A percentile compares a stretch with the other conserved stretches of the same genome.
These are phyloP conservation scores for Przewalskia tangutica DNA, from an alignment of 257 asterid genomes.

Conservation along the genomic window DNA sequence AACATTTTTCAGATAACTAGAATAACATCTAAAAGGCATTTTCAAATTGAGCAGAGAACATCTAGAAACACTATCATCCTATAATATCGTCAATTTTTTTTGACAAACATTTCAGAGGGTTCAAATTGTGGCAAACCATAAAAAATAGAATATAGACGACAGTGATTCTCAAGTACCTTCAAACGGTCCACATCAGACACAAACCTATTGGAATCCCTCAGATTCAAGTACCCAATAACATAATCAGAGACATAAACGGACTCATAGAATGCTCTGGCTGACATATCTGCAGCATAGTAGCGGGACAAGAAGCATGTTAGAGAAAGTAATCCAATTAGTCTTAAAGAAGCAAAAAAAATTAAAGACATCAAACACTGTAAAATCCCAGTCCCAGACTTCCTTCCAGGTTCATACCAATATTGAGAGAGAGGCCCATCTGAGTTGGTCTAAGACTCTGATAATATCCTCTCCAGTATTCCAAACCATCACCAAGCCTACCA, in stretches of 20 bases:
- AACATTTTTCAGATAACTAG: not conserved
- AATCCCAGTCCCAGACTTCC: not conserved
- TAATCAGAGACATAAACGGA: slow-evolving; percentile 35
- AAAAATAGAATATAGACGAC: not conserved
- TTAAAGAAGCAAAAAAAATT: not conserved
- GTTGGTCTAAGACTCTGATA: slow-evolving; percentile 83
- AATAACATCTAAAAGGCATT: not conserved
- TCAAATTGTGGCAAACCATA: not conserved
- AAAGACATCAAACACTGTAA: not conserved
- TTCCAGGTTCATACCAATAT: slow-evolving; percentile 38
- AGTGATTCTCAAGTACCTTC: slow-evolving; percentile 32
- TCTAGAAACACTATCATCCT: not conserved
- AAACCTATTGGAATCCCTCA: slow-evolving; percentile 21
- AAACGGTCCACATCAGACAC: slow-evolving; percentile 53
- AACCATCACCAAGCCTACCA: slow-evolving; percentile 53
- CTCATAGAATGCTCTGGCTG: slow-evolving; percentile 69
- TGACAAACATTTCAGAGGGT: not conserved
- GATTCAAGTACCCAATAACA: slow-evolving; percentile 19
- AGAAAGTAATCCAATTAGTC: not conserved
- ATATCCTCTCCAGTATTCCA: slow-evolving; percentile 67
- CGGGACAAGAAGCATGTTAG: not conserved
- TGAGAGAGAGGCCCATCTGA: slow-evolving; percentile 82
- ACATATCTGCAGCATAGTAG: slow-evolving; percentile 48
- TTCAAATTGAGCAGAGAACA: not conserved
- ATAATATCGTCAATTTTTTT: not conserved